Conservation (phyloP, 139 green algal species). For the Zygnema cylindricum region DNA sequence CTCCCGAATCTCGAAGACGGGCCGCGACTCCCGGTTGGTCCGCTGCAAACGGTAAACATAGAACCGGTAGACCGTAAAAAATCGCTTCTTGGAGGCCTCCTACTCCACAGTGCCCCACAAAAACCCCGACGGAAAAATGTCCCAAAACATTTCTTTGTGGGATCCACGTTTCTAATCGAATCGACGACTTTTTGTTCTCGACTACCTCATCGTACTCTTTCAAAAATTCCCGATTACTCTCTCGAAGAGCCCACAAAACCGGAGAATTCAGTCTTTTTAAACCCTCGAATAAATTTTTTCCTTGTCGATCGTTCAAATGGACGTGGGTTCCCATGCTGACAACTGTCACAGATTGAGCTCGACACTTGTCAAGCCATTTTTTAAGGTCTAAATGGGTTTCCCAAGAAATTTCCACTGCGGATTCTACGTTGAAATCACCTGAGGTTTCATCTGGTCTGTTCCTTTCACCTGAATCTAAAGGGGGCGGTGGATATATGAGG, state of each 20-base stretch:
- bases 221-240: neutral
- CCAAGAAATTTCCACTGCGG: neutral
- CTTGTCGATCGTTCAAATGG: neutral
- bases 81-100: conserved; percentile 17
- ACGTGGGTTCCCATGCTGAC: conserved; percentile 13
- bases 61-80: neutral
- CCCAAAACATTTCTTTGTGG: neutral
- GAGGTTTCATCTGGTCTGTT: no score
- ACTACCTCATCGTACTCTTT: neutral
- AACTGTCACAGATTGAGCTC: neutral
- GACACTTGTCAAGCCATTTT: neutral
- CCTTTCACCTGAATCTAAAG: neutral
- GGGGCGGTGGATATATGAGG: neutral
- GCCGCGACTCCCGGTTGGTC: conserved; percentile 11
- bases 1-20: neutral
- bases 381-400: neutral
- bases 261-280: neutral
- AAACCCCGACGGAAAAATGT: neutral
- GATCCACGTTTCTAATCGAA: conserved; percentile 31
- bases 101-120: conserved; percentile 15
- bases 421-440: neutral
- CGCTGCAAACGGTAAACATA: conserved; percentile 6
- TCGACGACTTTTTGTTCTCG: neutral
- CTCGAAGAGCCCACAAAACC: conserved; percentile 11
- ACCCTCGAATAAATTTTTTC: neutral